Percentiles rank a stretch among this genome's conserved stretches.
Evolutionary conservation across 768 basidiomycete genomes (phyloP).

Genomic region (Strobilomyces dryophilus): DNA sequence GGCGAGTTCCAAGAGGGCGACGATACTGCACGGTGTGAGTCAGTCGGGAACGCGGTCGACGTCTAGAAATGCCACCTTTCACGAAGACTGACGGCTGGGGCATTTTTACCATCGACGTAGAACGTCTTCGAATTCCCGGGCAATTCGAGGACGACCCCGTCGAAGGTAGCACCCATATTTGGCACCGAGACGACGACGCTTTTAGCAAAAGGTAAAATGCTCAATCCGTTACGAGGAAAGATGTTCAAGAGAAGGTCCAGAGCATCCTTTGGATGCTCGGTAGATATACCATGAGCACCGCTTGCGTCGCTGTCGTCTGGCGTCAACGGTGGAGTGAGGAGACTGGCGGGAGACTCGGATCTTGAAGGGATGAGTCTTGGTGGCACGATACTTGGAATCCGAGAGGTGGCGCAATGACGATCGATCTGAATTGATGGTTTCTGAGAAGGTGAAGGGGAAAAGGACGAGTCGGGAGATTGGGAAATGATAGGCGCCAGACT

Average conservation of each 20-base stretch:
- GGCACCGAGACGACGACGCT: slow-evolving; percentile 71
- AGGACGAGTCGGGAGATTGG: slow-evolving; percentile 36
- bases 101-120: slow-evolving; percentile 82
- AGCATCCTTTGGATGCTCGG: slow-evolving; percentile 54
- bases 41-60: slow-evolving; percentile 2
- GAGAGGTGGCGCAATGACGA: slow-evolving; percentile 15
- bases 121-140: slow-evolving; percentile 70
- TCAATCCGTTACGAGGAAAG: slow-evolving; percentile 70
- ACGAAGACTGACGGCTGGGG: slow-evolving; percentile 71
- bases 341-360: slow-evolving; percentile 36
- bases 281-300: slow-evolving; percentile 37
- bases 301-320: slow-evolving; percentile 60
- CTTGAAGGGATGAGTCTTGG: slow-evolving; percentile 44
- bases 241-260: slow-evolving; percentile 75
- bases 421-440: slow-evolving; percentile 17
- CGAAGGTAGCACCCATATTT: slow-evolving; percentile 63
- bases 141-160: slow-evolving; percentile 73
- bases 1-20: slow-evolving; percentile 82
- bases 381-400: slow-evolving; percentile 28
- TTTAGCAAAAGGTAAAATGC: slow-evolving; percentile 66
- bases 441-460: slow-evolving; percentile 28
- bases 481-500: slow-evolving; percentile 65
- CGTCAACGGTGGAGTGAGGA: slow-evolving; percentile 74
- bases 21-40: slow-evolving; percentile 51
- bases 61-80: slow-evolving; percentile 57